Conservation (phyloP, 177 flowering plant genomes). For the Tripterygium wilfordii region DNA sequence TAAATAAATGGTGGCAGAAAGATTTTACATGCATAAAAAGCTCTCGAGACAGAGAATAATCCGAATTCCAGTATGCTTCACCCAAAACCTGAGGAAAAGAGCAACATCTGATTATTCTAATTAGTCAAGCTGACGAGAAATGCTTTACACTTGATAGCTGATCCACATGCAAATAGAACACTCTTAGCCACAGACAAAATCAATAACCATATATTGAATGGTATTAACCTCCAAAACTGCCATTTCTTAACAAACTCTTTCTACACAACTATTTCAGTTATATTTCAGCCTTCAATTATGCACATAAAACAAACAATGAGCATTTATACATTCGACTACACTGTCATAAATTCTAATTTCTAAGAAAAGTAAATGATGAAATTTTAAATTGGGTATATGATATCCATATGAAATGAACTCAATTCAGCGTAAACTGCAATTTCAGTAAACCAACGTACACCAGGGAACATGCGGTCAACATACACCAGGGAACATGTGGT, state of each 20-base stretch:
- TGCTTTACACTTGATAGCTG: neutral
- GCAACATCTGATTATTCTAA: neutral
- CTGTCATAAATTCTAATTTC: too few relatives aligned
- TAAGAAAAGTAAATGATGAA: too few relatives aligned
- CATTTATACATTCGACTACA: too few relatives aligned
- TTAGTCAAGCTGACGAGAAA: constrained; percentile 9
- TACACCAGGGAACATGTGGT: too few relatives aligned
- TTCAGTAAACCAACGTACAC: too few relatives aligned
- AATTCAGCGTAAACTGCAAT: too few relatives aligned
- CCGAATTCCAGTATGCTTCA: constrained; percentile 16
- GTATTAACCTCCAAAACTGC: neutral
- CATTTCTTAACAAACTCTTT: neutral
- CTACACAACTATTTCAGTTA: too few relatives aligned
- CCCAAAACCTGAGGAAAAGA: constrained; percentile 57
- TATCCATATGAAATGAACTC: too few relatives aligned
- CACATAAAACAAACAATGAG: too few relatives aligned
- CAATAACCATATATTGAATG: constrained; percentile 2
- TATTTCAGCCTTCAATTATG: too few relatives aligned
- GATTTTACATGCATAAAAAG: constrained; percentile 10
- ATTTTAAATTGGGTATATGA: too few relatives aligned
- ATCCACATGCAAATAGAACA: constrained; percentile 1
- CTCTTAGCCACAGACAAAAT: neutral
- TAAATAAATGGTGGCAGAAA: constrained; percentile 4
- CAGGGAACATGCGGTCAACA: too few relatives aligned
- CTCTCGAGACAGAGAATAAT: neutral